Evolutionary conservation across 108 stramenopile species (phyloP), one percentile per base, ranked within the genome.

Genomic region (Parmales sp.): DNA sequence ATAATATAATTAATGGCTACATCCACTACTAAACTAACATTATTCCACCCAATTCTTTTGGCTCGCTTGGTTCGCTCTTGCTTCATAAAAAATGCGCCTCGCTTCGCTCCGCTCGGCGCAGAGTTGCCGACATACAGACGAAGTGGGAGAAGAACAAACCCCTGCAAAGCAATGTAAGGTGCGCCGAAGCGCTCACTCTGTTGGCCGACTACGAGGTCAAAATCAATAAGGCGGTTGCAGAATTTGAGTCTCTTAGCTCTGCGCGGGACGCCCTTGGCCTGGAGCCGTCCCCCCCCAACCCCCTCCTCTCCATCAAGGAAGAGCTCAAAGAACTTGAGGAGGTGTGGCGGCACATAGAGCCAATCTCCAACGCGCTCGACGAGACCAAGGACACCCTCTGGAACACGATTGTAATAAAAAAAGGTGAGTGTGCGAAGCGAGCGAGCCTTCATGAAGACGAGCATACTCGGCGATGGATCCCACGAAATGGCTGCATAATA

Each of bases 241-340:
- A 97, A 34, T 82, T 82, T 51, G 85, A 89, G 46, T 83, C 89
- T 64, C 76, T 93, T 6, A 68, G 79, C 34, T 80, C 77, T 38
- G 95, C 93, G 9, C 91, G 90, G 71, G 91, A 88, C 80, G 89
- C 95, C 2, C 75, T 94, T 54, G 83, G 84, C 19, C 71, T 92
- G 44, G 91, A 90, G 63, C 78, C 79, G 37, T 75, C 86, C 16
- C 71, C 74, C 23, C 78, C 76, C 41, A 75, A 70, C 44, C 78
- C 77, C 11, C 76, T 92, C 31, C 70, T 73, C 5, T 72, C 79
- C 64, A 80, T 83, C 48, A 69, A 87, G 13, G 80, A 81, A 16
- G 95, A 96, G 78, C 73, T 93, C 11, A 39, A 69, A 28, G 92
- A 90, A 44, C 74, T 97, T 43, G 85, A 83, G 39, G 94, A 95